Evolutionary conservation across 768 basidiomycete genomes (phyloP).

Genomic region (Psilocybe cyanescens): DNA sequence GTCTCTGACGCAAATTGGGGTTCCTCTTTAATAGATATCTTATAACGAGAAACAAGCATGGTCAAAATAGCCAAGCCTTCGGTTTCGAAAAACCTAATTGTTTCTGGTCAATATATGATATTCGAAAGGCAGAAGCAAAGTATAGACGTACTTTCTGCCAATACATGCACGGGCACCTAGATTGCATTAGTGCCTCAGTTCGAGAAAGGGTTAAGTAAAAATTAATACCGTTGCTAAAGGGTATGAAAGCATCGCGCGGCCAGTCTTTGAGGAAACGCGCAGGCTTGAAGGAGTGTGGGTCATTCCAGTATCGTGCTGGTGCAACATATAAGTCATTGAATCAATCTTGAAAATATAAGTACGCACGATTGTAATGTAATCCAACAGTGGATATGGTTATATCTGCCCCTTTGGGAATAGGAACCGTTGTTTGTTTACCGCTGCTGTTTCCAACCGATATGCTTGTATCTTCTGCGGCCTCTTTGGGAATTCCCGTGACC

Average conservation of each 20-base stretch:
- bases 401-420: slow-evolving; percentile 45
- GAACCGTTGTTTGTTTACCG: slow-evolving; percentile 42
- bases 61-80: slow-evolving; percentile 56
- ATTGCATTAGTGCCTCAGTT: background rate
- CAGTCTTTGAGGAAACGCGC: slow-evolving; percentile 57
- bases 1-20: slow-evolving; percentile 49
- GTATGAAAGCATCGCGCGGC: slow-evolving; percentile 56
- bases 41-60: slow-evolving; percentile 48
- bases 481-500: slow-evolving; percentile 48
- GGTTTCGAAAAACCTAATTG: slow-evolving; percentile 51
- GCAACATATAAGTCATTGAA: background rate
- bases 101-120: background rate
- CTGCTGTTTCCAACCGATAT: slow-evolving; percentile 34
- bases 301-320: slow-evolving; percentile 58
- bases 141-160: slow-evolving; percentile 23
- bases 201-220: background rate
- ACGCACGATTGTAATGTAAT: slow-evolving; percentile 56
- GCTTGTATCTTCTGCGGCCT: slow-evolving; percentile 49
- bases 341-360: background rate
- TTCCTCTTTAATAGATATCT: slow-evolving; percentile 53
- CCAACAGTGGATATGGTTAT: slow-evolving; percentile 41
- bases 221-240: slow-evolving; percentile 47
- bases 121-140: background rate
- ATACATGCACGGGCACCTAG: slow-evolving; percentile 27
- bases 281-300: slow-evolving; percentile 49